Evolutionary conservation across 1,139 yeast species (phyloP), one percentile per base, ranked within the genome.

Genomic region (Geotrichum aggregatum): DNA sequence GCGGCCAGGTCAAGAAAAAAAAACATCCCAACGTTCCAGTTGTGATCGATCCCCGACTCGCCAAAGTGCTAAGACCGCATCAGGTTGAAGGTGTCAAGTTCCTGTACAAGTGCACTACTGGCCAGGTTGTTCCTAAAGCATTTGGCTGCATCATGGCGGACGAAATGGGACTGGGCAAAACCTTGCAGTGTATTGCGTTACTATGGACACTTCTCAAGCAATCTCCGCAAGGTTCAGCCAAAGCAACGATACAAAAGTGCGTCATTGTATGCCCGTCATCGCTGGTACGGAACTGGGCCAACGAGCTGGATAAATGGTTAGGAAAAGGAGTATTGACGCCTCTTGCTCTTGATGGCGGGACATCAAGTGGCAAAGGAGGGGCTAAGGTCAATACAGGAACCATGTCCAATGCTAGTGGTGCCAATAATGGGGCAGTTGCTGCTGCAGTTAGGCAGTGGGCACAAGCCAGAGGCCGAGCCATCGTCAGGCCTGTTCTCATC

Each of bases 111-210:
- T 91, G 98, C 68, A 88, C 95, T 0, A 79, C 97, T 0, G 98
- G 99, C 0, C 71, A 91, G 43, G 77, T 88, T 26, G 95, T 89
- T 63, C 80, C 89, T 1, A 76, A 83, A 41, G 98, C 98, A 0
- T 82, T 84, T 65, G 99, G 99, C 0, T 92, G 98, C 66, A 94
- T 92, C 52, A 92, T 92, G 98, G 99, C 99, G 0, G 99, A 92
- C 72, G 99, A 89, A 71, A 92, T 92, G 98, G 98, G 98, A 1
- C 75, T 92, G 44, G 98, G 98, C 24, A 92, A 92, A 66, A 92
- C 99, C 5, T 74, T 92, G 42, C 99, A 92, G 68, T 94, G 98
- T 67, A 77, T 92, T 44, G 77, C 98, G 0, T 74, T 92, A 42
- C 78, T 92, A 87, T 92, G 98, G 98, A 92, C 98, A 0, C 69